These are phyloP conservation scores for Mycena olivaceomarginata DNA, from an alignment of 768 basidiomycete species.

Conservation along the genomic window DNA sequence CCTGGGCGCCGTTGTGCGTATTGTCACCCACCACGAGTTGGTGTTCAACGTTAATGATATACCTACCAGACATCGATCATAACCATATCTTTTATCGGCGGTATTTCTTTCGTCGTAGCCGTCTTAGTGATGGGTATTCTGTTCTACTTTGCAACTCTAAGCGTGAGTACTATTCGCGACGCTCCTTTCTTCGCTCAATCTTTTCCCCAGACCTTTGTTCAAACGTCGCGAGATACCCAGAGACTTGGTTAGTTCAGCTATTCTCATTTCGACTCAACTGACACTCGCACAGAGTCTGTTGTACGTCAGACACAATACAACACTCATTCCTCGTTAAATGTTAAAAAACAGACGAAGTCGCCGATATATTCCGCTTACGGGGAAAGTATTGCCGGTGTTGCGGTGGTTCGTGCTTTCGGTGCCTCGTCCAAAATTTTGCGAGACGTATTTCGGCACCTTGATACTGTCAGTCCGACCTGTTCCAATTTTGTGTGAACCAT, in stretches of 20 bases:
- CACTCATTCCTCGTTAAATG: neutral
- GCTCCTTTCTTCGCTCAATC: neutral
- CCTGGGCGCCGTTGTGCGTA: neutral
- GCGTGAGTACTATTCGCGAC: conserved; percentile 61
- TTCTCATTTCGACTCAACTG: conserved; percentile 54
- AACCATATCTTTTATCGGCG: conserved; percentile 87
- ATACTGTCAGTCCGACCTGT: conserved; percentile 61
- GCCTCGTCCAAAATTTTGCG: conserved; percentile 90
- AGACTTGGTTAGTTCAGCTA: conserved; percentile 73
- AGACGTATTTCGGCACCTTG: conserved; percentile 89
- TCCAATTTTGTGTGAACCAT: conserved; percentile 45
- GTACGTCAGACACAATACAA: conserved; percentile 45
- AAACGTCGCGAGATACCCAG: conserved; percentile 91
- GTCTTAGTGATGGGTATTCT: conserved; percentile 71
- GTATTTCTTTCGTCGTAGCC: conserved; percentile 81
- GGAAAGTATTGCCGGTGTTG: conserved; percentile 78
- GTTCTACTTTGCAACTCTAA: conserved; percentile 69
- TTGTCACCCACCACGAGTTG: neutral
- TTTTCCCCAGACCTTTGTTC: conserved; percentile 72
- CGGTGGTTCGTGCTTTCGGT: conserved; percentile 89
- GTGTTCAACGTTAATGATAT: neutral
- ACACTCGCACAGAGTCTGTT: conserved; percentile 66
- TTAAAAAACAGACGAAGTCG: conserved; percentile 56
- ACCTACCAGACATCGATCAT: conserved; percentile 72
- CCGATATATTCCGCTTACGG: conserved; percentile 68